Base-by-base conservation (phyloP, 2,329 filamentous ascomycete genomes). In the Exophiala sp. region DNA sequence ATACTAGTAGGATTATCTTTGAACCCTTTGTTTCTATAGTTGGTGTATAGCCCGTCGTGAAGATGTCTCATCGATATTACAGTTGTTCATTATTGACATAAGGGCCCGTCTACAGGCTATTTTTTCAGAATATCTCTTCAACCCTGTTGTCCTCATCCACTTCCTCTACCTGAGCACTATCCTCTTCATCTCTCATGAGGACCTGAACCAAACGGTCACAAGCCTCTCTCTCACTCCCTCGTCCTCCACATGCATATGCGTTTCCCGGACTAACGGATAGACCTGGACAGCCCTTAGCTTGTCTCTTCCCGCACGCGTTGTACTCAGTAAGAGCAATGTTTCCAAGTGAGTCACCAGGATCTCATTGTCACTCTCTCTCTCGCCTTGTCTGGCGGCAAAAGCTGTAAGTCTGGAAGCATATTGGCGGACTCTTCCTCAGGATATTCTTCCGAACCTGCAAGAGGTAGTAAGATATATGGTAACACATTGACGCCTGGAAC, bases 121-220 rank as follows among this genome's bases (percentile, higher is more conserved):
- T 44, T 16, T 18, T 40, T 65, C 58, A 73, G 55, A 74, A 72
- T 50, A 74, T 58, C 52, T 74, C 72, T 46, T 70, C 69, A 43
- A 74, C 68, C 51, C 68, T 64, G 40, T 71, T 18, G 11, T 41
- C 63, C 13, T 75, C 77, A 58, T 77, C 82, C 14, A 18, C 11
- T 11, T 37, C 34, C 34, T 37, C 18, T 8, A 18, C 34, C 8
- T 69, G 63, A 42, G 70, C 21, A 23, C 9, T 62, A 13, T 75
- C 77, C 58, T 77, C 82, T 65, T 93, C 89, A 38, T 89, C 87
- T 48, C 87, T 76, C 81, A 89, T 88, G 53, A 95, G 66, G 5
- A 95, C 82, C 65, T 98, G 88, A 40, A 98, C 93, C 45, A 97
- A 65, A 49, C 93, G 78, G 66, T 97, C 93, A 62, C 87, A 95